Percentiles rank a stretch among this genome's conserved stretches.
Conservation (phyloP, 2,329 filamentous ascomycete species). For the Sclerotinia minor region DNA sequence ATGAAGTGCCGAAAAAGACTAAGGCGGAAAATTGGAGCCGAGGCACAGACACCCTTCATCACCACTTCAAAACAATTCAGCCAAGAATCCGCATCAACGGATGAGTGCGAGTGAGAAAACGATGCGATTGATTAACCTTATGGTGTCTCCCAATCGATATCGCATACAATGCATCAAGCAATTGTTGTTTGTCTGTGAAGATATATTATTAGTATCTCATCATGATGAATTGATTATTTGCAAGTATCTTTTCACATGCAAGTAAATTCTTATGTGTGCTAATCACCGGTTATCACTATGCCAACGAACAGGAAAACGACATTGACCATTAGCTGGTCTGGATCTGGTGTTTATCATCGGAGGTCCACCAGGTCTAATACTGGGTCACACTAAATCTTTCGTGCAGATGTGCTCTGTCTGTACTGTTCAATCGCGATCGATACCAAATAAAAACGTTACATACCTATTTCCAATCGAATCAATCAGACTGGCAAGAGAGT, state of each 20-base stretch:
- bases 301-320: constrained; percentile 16
- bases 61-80: background rate
- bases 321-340: constrained; percentile 18
- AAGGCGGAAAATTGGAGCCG: background rate
- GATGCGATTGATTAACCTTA: background rate
- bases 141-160: background rate
- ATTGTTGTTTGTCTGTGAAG: background rate
- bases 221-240: background rate
- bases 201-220: background rate
- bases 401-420: background rate
- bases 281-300: constrained; percentile 20
- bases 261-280: background rate
- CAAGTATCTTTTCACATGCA: constrained; percentile 9
- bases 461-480: background rate
- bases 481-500: constrained; percentile 15
- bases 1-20: background rate
- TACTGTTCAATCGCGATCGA: background rate
- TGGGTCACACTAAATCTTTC: constrained; percentile 9
- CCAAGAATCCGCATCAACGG: background rate
- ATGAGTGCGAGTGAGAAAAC: background rate
- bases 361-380: constrained; percentile 1
- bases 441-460: background rate
- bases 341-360: constrained; percentile 20
- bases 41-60: constrained; percentile 6
- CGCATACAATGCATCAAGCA: background rate